Evolutionary conservation across 306 rosid species (phyloP).

Genomic region (Cucumis cinereus): DNA sequence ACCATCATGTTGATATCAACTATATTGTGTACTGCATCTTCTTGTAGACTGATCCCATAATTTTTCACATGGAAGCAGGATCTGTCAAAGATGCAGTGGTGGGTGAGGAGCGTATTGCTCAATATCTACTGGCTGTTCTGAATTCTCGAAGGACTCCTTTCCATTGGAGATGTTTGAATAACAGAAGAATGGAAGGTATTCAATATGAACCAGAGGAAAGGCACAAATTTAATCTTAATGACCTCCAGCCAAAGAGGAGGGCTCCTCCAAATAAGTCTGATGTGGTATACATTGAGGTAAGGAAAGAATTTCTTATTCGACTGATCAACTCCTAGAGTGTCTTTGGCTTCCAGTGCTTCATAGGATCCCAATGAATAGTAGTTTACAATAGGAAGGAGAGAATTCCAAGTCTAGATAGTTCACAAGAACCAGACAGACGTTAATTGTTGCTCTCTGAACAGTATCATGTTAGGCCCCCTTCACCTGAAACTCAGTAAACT

Average conservation of each 20-base stretch:
- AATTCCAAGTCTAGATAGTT: neutral
- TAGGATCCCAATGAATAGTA: neutral
- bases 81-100: constrained; percentile 87
- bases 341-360: neutral
- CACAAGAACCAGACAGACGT: neutral
- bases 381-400: neutral
- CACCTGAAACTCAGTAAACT: too few relatives aligned
- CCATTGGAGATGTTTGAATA: constrained; percentile 61
- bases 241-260: constrained; percentile 47
- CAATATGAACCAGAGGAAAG: constrained; percentile 12
- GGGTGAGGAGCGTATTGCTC: constrained; percentile 88
- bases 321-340: neutral
- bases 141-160: constrained; percentile 65
- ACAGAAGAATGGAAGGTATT: constrained; percentile 51
- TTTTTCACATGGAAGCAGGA: constrained; percentile 31
- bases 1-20: neutral
- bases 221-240: constrained; percentile 20
- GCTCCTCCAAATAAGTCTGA: constrained; percentile 39
- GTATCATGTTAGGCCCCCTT: too few relatives aligned
- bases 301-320: neutral
- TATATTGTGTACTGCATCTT: neutral
- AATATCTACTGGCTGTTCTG: constrained; percentile 69
- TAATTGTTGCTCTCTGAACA: neutral
- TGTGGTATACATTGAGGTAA: constrained; percentile 58
- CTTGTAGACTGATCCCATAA: neutral